Conservation (phyloP, 225 moss, liverwort and hornwort species). For the Polytrichum formosum region DNA sequence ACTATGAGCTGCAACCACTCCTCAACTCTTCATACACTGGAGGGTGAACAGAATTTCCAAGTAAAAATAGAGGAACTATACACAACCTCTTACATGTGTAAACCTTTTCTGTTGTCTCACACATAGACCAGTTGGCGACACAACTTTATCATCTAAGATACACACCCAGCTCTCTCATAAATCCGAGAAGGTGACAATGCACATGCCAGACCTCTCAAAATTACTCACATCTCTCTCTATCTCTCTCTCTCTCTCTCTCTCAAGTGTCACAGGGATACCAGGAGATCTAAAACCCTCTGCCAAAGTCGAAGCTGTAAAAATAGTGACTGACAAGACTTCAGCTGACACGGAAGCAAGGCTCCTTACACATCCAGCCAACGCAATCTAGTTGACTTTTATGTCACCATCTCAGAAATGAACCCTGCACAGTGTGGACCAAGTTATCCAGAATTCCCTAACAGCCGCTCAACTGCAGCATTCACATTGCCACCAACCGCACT, state of each 20-base stretch:
- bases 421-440: background rate
- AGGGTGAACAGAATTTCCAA: conserved; percentile 37
- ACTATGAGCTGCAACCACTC: background rate
- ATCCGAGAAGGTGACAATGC: conserved; percentile 47
- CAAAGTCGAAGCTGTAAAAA: conserved; percentile 23
- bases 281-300: conserved; percentile 18
- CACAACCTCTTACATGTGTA: conserved; percentile 56
- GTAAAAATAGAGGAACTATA: conserved; percentile 58
- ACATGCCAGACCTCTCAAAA: conserved; percentile 47
- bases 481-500: conserved; percentile 92
- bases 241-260: conserved; percentile 7
- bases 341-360: conserved; percentile 16
- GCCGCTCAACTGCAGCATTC: conserved; percentile 90
- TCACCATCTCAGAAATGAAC: conserved; percentile 16
- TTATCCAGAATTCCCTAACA: conserved; percentile 79
- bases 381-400: conserved; percentile 14
- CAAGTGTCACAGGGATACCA: conserved; percentile 26
- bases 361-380: conserved; percentile 22
- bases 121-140: conserved; percentile 35
- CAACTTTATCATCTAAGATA: conserved; percentile 51
- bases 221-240: conserved; percentile 18
- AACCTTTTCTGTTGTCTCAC: conserved; percentile 27
- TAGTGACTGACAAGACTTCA: conserved; percentile 14
- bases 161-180: conserved; percentile 52
- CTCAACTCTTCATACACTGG: conserved; percentile 33